Evolutionary conservation across 202 grass and related monocot species (phyloP), one percentile per base, ranked within the genome.

Genomic region (Schoenoplectus triqueter): DNA sequence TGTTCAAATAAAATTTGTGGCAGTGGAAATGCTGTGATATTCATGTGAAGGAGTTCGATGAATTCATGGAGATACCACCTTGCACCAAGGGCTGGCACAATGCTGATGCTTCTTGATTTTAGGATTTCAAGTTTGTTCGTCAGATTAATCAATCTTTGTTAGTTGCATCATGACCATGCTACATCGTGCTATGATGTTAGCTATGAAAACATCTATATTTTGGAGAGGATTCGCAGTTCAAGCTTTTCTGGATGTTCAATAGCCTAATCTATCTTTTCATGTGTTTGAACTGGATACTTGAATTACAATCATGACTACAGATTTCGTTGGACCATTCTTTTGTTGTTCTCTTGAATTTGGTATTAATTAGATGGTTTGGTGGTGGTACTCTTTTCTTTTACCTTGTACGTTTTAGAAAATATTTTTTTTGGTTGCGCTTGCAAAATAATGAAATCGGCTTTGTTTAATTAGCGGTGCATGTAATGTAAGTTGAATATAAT

Each of bases 11-110:
- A 14, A 78, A 14, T 76, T 82, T 57, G 46, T 60, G 72, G 83
- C 87, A 98, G 96, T 98, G 96, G 96, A 98, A 98, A 87, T 98
- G 96, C 47, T 95, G 96, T 68, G 90, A 95, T 86, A 40, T 98
- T 77, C 93, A 95, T 80, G 96, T 92, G 54, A 98, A 95, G 84
- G 96, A 98, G 59, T 98, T 98, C 65, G 93, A 95, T 48, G 96
- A 98, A 78, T 98, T 98, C 69, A 89, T 98, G 87, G 90, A 89
- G 81, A 92, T 95, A 85, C 93, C 96, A 85, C 91, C 96, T 47
- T 98, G 96, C 87, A 82, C 93, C 7, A 98, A 94, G 80, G 96
- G 96, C 57, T 98, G 93, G 96, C 96, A 98, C 77, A 95, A 91
- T 51, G 91, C 91, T 46, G 91, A 95, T 83, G 91, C 91, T 0